Base-by-base conservation (phyloP, 2,329 filamentous ascomycete genomes). In the Claviceps africana region DNA sequence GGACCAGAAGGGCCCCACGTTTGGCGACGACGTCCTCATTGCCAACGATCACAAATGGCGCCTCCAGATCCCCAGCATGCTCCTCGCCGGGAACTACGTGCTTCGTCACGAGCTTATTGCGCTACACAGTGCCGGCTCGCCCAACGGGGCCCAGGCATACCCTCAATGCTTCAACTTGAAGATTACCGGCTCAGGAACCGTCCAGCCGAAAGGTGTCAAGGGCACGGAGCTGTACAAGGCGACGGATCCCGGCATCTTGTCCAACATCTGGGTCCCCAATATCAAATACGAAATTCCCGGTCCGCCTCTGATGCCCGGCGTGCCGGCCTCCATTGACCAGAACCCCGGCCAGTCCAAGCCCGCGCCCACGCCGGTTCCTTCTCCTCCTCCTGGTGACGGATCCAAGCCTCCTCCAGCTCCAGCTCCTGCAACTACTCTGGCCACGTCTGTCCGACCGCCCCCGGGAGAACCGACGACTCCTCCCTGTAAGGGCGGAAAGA, bases 81-180 rank as follows among this genome's bases (percentile, higher is more conserved):
- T 78, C 35, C 69, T 66, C 1, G 59, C 72, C 6, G 75, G 76
- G 1, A 76, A 77, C 64, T 78, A 79, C 54, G 74, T 79, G 47
- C 67, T 79, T 39, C 72, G 75, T 8, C 73, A 78, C 58, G 75
- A 78, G 60, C 75, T 77, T 55, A 76, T 79, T 52, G 74, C 71
- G 21, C 70, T 79, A 5, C 75, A 79, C 63, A 68, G 65, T 35
- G 73, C 74, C 17, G 65, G 59, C 3, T 64, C 71, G 40, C 50
- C 58, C 31, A 58, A 66, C 6, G 70, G 70, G 47, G 74, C 74
- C 2, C 75, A 78, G 62, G 69, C 70, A 54, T 78, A 78, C 57
- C 74, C 75, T 11, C 72, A 76, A 64, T 78, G 75, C 59, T 65
- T 76, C 54, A 76, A 76, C 56, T 61, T 77, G 48, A 66, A 71